Conservation (phyloP, 1,284 basidiomycete genomes). For the Heterobasidion occidentale region DNA sequence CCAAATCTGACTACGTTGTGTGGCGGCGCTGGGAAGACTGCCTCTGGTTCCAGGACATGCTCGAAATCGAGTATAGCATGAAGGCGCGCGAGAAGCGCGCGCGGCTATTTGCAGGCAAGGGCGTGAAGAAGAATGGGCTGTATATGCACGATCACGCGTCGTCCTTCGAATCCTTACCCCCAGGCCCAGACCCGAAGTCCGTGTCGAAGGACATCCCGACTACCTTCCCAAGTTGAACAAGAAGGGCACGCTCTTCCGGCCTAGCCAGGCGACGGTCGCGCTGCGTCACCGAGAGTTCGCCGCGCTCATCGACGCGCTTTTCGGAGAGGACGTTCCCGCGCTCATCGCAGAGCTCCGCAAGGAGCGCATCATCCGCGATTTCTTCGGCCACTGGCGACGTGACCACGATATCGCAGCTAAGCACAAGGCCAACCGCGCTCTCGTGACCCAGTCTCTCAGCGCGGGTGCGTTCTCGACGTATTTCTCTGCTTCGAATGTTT, state of each 20-base stretch:
- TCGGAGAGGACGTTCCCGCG: slow-evolving; percentile 50
- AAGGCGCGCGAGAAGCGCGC: slow-evolving; percentile 56
- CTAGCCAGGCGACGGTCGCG: slow-evolving; percentile 57
- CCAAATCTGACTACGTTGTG: slow-evolving; percentile 52
- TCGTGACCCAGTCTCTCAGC: slow-evolving; percentile 6
- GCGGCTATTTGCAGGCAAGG: slow-evolving; percentile 60
- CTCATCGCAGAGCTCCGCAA: slow-evolving; percentile 57
- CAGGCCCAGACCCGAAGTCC: slow-evolving; percentile 67
- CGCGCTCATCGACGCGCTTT: slow-evolving; percentile 49
- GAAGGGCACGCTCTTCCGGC: slow-evolving; percentile 63
- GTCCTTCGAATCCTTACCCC: slow-evolving; percentile 77
- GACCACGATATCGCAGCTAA: slow-evolving; percentile 49
- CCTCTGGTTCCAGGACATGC: slow-evolving; percentile 58
- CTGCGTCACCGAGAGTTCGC: slow-evolving; percentile 53
- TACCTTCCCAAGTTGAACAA: slow-evolving; percentile 59
- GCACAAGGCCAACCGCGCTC: slow-evolving; percentile 12
- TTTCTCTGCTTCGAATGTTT: slow-evolving; percentile 38
- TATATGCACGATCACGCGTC: slow-evolving; percentile 67
- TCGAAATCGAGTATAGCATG: slow-evolving; percentile 56
- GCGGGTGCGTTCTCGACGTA: slow-evolving; percentile 43
- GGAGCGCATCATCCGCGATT: slow-evolving; percentile 54
- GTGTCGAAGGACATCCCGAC: slow-evolving; percentile 55
- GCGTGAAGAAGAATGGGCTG: slow-evolving; percentile 64
- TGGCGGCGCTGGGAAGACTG: slow-evolving; percentile 79
- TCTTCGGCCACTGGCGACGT: slow-evolving; percentile 69